Conservation (phyloP, 2,329 filamentous ascomycete genomes). For the Alternaria brassicae region DNA sequence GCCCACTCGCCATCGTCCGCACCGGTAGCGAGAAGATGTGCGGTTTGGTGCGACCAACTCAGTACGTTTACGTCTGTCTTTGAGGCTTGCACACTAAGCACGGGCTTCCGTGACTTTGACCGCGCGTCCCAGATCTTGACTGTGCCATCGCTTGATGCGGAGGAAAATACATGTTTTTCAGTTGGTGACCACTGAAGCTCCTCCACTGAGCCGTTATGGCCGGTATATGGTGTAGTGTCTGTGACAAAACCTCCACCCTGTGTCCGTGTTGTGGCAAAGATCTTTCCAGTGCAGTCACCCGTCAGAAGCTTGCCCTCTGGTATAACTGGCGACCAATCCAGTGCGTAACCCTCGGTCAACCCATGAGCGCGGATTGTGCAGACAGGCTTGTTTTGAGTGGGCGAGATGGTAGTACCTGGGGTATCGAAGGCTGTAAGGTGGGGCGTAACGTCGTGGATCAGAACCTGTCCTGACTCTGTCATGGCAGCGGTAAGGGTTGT, state of each 20-base stretch:
- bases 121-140: conserved; percentile 96
- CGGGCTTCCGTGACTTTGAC: conserved; percentile 87
- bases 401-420: conserved; percentile 79
- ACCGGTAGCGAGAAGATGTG: conserved; percentile 88
- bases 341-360: conserved; percentile 83
- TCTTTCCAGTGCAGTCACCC: conserved; percentile 87
- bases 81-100: conserved; percentile 84
- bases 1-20: conserved; percentile 94
- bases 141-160: conserved; percentile 90
- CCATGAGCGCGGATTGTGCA: conserved; percentile 91
- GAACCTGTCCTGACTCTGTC: conserved; percentile 86
- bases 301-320: conserved; percentile 86
- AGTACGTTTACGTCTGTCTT: conserved; percentile 92
- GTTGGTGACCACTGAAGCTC: conserved; percentile 97
- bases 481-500: conserved; percentile 88
- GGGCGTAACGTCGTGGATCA: conserved; percentile 93
- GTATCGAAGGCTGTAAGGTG: conserved; percentile 89
- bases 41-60: conserved; percentile 89
- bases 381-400: conserved; percentile 86
- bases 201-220: conserved; percentile 86
- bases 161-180: conserved; percentile 92
- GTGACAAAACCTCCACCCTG: conserved; percentile 90
- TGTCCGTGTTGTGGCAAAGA: conserved; percentile 85
- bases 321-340: conserved; percentile 92
- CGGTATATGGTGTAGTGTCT: conserved; percentile 81